Conservation (phyloP, 352 stramenopile species). For the Globisporangium emineosum region DNA sequence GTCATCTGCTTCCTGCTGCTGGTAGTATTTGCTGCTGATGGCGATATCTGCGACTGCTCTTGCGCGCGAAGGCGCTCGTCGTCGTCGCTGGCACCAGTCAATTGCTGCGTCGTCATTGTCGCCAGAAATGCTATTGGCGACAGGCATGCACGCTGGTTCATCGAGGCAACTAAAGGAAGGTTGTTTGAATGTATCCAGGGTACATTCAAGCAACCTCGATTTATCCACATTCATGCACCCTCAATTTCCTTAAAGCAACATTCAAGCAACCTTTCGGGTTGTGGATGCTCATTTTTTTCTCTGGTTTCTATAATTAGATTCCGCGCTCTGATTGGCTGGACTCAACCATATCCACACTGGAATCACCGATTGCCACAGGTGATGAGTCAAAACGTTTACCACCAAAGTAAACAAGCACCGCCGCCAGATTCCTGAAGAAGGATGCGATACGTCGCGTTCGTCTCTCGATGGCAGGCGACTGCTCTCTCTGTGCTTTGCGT, state of each 20-base stretch:
- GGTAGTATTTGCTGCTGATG: neutral
- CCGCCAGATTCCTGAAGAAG: neutral
- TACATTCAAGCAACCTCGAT: neutral
- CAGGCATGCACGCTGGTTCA: neutral
- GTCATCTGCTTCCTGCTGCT: neutral
- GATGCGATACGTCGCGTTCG: neutral
- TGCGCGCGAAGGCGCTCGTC: neutral
- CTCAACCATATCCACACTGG: too few species aligned
- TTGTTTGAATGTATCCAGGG: neutral
- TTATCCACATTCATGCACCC: neutral
- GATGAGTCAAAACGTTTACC: neutral
- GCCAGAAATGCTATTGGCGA: slow-evolving; percentile 10
- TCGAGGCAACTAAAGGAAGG: neutral
- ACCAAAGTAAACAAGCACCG: neutral
- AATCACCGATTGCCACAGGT: neutral
- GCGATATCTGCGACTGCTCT: neutral
- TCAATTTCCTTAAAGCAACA: neutral
- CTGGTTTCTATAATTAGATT: too few species aligned
- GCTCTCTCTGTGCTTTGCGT: neutral
- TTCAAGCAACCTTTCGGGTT: neutral
- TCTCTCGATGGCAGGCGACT: neutral
- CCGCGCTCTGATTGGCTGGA: slow-evolving; percentile 1
- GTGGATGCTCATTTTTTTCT: too few species aligned
- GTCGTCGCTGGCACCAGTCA: slow-evolving; percentile 8
- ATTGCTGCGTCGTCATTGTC: slow-evolving; percentile 11